Percentiles rank a stretch among this genome's conserved stretches.
These are phyloP conservation scores for Strobilomyces confusus DNA, from an alignment of 768 basidiomycete genomes.

Conservation along the genomic window DNA sequence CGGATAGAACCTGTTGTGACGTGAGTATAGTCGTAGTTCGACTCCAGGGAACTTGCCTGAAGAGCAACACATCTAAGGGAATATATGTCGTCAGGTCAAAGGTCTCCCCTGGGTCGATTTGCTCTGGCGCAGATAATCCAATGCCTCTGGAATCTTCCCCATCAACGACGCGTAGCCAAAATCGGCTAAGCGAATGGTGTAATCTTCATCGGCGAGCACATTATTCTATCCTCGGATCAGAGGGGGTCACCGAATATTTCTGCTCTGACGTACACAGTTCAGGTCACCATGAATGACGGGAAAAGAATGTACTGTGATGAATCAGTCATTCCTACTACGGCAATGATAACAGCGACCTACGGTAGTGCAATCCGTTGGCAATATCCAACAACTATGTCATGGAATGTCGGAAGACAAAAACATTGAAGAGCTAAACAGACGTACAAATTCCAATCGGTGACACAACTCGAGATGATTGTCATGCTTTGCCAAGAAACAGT, in stretches of 20 bases:
- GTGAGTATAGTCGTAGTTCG: background rate
- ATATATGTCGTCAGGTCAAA: too few species aligned
- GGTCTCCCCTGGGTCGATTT: too few species aligned
- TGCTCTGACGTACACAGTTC: background rate
- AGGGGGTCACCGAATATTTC: background rate
- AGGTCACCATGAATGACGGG: too few species aligned
- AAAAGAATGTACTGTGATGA: background rate
- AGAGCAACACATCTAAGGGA: conserved; percentile 29
- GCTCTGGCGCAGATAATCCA: background rate
- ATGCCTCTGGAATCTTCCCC: too few species aligned
- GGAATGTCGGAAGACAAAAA: background rate
- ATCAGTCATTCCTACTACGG: background rate
- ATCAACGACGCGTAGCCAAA: too few species aligned
- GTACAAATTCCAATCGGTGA: conserved; percentile 16
- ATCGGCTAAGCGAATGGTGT: conserved; percentile 38
- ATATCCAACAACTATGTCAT: too few species aligned
- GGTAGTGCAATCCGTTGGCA: conserved; percentile 13
- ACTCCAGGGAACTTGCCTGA: conserved; percentile 9
- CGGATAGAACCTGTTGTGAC: background rate
- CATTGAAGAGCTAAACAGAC: conserved; percentile 8
- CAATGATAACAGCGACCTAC: conserved; percentile 2
- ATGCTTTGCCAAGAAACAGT: too few species aligned
- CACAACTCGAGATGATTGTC: too few species aligned
- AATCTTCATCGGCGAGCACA: conserved; percentile 10
- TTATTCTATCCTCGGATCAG: conserved; percentile 3